Base-by-base conservation (phyloP, 176 grass and related monocot genomes). In the Alloteropsis semialata region DNA sequence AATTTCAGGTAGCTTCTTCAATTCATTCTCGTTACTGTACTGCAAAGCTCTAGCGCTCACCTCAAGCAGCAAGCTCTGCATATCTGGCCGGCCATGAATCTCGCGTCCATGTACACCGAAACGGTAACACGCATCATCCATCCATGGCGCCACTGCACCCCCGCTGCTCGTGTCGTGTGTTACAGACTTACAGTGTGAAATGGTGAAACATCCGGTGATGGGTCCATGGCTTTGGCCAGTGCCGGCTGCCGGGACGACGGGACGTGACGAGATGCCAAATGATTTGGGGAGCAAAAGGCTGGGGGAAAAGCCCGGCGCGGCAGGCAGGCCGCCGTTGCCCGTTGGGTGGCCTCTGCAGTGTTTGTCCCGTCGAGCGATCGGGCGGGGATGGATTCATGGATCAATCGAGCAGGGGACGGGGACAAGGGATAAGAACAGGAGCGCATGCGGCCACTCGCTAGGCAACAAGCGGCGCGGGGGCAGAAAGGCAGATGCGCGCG, bases 261-360 rank as follows among this genome's bases (percentile, higher is more conserved):
- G 28, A 33, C 18, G 39, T 13, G 71, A 81, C 48, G 75, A 75
- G 82, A 64, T 69, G 88, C 5, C 64, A 62, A 89, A 86, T 90
- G 79, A 90, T 82, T 74, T 7, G 54, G 78, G 83, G 56, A n/a
- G 64, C 78, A 76, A 75, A 86, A 86, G 72, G 78, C 83, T 85
- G 78, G 58, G 58, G 50, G 6, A 17, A 72, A 84, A 77, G 19
- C 8, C 8, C 5, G 5, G 12, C 17, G 17, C 43, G 43, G 43
- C 43, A 16, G 6, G 7, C 36, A 42, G 43, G 69, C 24, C 42
- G 43, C 69, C 14, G 29, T 32, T 18, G 61, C n/a, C n/a, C 34
- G 63, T 37, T 37, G 32, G 16, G 46, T n/a, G 70, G 71, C 50
- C 24, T 22, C 14, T 33, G 73, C 80, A 32, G 60, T 11, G 82